phyloP scores from a whole-genome alignment of 331 rosid genomes.

The Acacia pycnantha region DNA sequence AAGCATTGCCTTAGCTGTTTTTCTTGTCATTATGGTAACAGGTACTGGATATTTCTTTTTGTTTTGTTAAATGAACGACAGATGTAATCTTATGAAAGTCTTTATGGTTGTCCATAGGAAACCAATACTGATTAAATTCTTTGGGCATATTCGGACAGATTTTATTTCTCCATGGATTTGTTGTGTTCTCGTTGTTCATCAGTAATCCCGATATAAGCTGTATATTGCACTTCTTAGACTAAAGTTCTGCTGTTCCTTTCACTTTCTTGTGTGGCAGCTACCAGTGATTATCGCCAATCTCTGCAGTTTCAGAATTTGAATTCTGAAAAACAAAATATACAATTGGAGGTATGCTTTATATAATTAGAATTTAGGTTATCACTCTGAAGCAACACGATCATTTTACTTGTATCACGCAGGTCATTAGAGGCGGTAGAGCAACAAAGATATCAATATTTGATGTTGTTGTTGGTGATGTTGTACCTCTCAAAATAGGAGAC shows the following conservation, averaged over 20 bases:
- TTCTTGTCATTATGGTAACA: constrained; percentile 86
- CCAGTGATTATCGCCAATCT: constrained; percentile 93
- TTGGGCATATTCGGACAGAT: constrained; percentile 5
- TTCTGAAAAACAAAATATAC: constrained; percentile 86
- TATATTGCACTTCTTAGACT: constrained; percentile 26
- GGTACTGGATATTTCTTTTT: constrained; percentile 46
- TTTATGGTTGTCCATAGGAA: not conserved
- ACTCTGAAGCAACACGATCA: constrained; percentile 20
- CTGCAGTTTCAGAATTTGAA: constrained; percentile 93
- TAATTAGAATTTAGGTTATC: constrained; percentile 7
- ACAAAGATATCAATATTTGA: constrained; percentile 83
- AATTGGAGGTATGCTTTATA: constrained; percentile 64
- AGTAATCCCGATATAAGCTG: constrained; percentile 16
- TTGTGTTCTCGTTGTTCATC: constrained; percentile 8
- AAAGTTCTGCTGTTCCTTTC: constrained; percentile 11
- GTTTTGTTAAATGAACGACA: constrained; percentile 8
- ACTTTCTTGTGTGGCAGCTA: constrained; percentile 53
- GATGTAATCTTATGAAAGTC: constrained; percentile 15
- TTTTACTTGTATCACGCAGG: constrained; percentile 44
- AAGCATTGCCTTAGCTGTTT: constrained; percentile 87
- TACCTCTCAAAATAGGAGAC: constrained; percentile 94
- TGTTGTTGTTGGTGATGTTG: constrained; percentile 90
- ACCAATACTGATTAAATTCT: not conserved
- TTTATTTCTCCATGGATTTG: constrained; percentile 7
- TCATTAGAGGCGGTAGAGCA: constrained; percentile 81